phyloP scores from a whole-genome alignment of 495 filamentous ascomycete genomes.

The Talaromyces ruber region DNA sequence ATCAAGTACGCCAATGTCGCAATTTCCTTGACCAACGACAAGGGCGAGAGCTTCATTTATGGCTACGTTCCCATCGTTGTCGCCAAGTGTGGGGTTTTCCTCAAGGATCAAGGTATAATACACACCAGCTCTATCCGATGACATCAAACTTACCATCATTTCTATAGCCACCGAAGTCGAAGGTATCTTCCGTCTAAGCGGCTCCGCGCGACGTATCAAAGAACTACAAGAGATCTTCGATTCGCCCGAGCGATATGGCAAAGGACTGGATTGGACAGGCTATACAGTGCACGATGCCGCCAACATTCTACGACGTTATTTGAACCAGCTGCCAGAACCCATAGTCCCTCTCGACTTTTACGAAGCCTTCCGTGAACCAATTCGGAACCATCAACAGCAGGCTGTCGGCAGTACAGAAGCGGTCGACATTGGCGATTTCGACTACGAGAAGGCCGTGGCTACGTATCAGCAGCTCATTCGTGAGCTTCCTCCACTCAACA shows the following conservation, averaged over 20 bases:
- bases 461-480: slow-evolving; percentile 87
- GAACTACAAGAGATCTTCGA: slow-evolving; percentile 88
- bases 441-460: slow-evolving; percentile 65
- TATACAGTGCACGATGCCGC: slow-evolving; percentile 99
- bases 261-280: slow-evolving; percentile 92
- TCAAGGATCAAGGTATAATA: slow-evolving; percentile 91
- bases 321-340: slow-evolving; percentile 89
- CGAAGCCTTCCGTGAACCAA: slow-evolving; percentile 77
- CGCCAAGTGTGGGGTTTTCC: slow-evolving; percentile 93
- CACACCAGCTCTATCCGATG: neutral
- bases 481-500: slow-evolving; percentile 86
- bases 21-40: slow-evolving; percentile 85
- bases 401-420: slow-evolving; percentile 48
- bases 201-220: slow-evolving; percentile 97
- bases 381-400: slow-evolving; percentile 68
- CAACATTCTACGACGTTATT: slow-evolving; percentile 88
- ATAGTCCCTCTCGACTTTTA: slow-evolving; percentile 96
- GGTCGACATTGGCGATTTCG: slow-evolving; percentile 52
- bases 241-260: slow-evolving; percentile 92
- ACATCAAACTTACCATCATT: neutral
- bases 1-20: slow-evolving; percentile 98
- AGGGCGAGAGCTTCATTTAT: slow-evolving; percentile 93
- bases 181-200: slow-evolving; percentile 93
- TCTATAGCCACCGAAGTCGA: slow-evolving; percentile 82
- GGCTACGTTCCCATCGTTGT: slow-evolving; percentile 98